Percentiles rank a stretch among this genome's conserved stretches.
These are phyloP conservation scores for Phytophthora pistaciae DNA, from an alignment of 352 stramenopile species.

Conservation along the genomic window DNA sequence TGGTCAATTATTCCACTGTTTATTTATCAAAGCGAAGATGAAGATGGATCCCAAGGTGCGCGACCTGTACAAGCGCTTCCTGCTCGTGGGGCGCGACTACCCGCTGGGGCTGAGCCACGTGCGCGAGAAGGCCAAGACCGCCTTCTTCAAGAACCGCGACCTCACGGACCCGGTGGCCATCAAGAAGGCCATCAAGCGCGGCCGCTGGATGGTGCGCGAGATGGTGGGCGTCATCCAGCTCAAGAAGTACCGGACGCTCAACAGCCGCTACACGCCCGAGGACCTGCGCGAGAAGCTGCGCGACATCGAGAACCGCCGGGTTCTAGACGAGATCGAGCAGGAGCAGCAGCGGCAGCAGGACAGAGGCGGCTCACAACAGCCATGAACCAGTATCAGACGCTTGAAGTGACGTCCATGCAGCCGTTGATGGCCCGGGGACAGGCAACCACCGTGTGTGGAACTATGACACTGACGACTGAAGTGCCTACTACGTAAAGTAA, in stretches of 20 bases:
- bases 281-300: constrained; percentile 75
- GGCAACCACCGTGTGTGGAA: neutral
- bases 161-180: constrained; percentile 80
- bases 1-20: constrained; percentile 15
- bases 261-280: constrained; percentile 90
- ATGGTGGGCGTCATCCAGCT: constrained; percentile 98
- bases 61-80: constrained; percentile 96
- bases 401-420: constrained; percentile 11
- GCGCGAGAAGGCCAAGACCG: constrained; percentile 91
- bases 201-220: constrained; percentile 95
- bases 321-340: constrained; percentile 27
- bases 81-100: constrained; percentile 96
- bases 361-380: neutral
- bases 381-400: neutral
- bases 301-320: constrained; percentile 49
- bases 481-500: neutral
- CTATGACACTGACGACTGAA: neutral
- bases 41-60: constrained; percentile 94
- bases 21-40: neutral
- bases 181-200: constrained; percentile 93
- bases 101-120: constrained; percentile 93
- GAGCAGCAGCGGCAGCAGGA: constrained; percentile 1
- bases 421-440: neutral
- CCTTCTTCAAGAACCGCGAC: constrained; percentile 89
- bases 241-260: constrained; percentile 98